Conservation (phyloP, 208 protist species). For the Trypanosoma grayi region DNA sequence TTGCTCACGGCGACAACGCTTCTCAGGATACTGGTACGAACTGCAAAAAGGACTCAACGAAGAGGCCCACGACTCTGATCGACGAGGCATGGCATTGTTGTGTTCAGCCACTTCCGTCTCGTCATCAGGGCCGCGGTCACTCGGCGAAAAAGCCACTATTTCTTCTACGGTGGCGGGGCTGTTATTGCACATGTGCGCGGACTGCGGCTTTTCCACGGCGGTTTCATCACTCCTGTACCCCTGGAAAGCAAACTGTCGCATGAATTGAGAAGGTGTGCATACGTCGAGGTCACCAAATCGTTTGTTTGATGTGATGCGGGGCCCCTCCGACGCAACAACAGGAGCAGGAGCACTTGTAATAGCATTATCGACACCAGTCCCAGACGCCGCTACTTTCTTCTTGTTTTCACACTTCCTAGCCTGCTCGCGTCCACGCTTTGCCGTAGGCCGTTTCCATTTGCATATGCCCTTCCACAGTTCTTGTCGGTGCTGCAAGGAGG, state of each 20-base stretch:
- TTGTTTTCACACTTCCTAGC: conserved; percentile 12
- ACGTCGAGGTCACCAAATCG: not conserved
- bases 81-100: not conserved
- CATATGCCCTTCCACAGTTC: conserved; percentile 60
- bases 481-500: conserved; percentile 57
- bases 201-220: not conserved
- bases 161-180: not conserved
- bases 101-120: not conserved
- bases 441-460: conserved; percentile 31
- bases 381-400: not conserved
- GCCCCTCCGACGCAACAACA: not conserved
- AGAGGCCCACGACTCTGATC: conserved; percentile 1
- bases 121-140: not conserved
- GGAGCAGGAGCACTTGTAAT: too few relatives aligned
- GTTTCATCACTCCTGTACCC: not conserved
- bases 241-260: conserved; percentile 23
- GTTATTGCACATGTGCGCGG: not conserved
- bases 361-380: not conserved
- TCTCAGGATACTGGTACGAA: not conserved
- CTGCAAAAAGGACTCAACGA: not conserved
- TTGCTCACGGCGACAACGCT: conserved; percentile 10
- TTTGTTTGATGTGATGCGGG: too few relatives aligned
- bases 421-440: conserved; percentile 21
- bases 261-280: conserved; percentile 25
- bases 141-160: not conserved